Evolutionary conservation across 2,329 filamentous ascomycete genomes (phyloP).

Genomic region (Calonectria naviculata): DNA sequence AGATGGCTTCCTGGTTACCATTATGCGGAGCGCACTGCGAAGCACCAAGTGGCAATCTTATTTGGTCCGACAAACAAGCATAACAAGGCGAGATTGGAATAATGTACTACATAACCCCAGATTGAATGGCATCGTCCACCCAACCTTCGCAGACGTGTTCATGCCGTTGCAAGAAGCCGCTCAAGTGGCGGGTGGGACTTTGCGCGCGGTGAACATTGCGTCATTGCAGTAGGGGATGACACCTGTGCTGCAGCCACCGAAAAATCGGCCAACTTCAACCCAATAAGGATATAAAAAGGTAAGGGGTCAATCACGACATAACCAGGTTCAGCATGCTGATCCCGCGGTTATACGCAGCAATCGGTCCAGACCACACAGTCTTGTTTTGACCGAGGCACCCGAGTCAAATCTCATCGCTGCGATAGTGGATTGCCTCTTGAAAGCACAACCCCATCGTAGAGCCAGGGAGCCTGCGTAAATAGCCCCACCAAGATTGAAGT

Average conservation of each 20-base stretch:
- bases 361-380: background rate
- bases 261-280: background rate
- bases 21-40: too few relatives aligned
- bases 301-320: conserved; percentile 2
- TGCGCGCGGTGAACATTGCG: background rate
- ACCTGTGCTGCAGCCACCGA: background rate
- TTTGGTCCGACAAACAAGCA: background rate
- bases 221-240: conserved; percentile 1
- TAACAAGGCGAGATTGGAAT: too few relatives aligned
- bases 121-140: background rate
- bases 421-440: background rate
- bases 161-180: background rate
- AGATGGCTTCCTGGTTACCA: too few relatives aligned
- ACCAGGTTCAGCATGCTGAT: background rate
- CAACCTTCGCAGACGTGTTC: background rate
- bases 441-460: background rate
- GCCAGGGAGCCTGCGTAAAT: background rate
- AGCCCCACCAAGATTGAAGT: too few relatives aligned
- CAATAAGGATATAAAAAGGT: background rate
- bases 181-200: background rate
- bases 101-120: background rate
- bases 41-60: too few relatives aligned
- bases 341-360: background rate
- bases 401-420: background rate
- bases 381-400: background rate